Conservation (phyloP, 2,329 filamentous ascomycete species). For the Chrysoporthe puriensis region DNA sequence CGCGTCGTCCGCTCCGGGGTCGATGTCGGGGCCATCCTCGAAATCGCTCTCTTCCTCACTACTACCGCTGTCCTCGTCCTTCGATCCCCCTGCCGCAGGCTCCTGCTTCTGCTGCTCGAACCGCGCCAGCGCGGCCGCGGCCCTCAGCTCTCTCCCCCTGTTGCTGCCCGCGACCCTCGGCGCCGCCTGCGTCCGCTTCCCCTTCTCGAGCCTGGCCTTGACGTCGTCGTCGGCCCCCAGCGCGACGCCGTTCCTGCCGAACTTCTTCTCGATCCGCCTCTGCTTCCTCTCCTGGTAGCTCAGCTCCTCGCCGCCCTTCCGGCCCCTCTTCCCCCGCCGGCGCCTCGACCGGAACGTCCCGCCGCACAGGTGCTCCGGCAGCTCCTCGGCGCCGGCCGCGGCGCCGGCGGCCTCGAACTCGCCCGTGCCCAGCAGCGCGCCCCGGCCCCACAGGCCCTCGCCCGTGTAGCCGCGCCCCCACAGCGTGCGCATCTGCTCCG, state of each 20-base stretch:
- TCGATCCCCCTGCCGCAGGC: constrained; percentile 39
- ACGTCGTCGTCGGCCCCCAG: constrained; percentile 71
- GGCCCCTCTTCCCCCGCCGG: constrained; percentile 47
- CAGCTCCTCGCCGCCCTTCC: constrained; percentile 54
- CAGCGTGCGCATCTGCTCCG: constrained; percentile 69
- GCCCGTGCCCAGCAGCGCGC: constrained; percentile 64
- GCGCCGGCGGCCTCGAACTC: constrained; percentile 58
- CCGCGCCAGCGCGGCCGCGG: constrained; percentile 75
- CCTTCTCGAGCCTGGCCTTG: constrained; percentile 69
- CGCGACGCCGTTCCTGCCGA: constrained; percentile 69
- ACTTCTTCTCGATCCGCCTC: constrained; percentile 73
- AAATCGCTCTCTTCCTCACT: constrained; percentile 49
- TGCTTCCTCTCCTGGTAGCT: constrained; percentile 76
- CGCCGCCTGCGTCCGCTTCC: constrained; percentile 64
- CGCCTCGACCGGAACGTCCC: constrained; percentile 71
- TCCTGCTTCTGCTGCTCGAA: constrained; percentile 65
- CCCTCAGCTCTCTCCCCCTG: constrained; percentile 74
- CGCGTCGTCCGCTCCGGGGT: constrained; percentile 53
- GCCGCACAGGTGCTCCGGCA: constrained; percentile 77
- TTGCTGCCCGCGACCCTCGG: constrained; percentile 76
- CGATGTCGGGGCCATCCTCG: constrained; percentile 47
- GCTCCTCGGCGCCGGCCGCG: constrained; percentile 55
- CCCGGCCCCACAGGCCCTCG: constrained; percentile 82
- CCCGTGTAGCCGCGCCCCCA: constrained; percentile 75
- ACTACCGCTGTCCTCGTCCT: constrained; percentile 41